Evolutionary conservation across 805 yeast genomes (phyloP), one percentile per base, ranked within the genome.

Genomic region (Cyberlindnera lachancei): DNA sequence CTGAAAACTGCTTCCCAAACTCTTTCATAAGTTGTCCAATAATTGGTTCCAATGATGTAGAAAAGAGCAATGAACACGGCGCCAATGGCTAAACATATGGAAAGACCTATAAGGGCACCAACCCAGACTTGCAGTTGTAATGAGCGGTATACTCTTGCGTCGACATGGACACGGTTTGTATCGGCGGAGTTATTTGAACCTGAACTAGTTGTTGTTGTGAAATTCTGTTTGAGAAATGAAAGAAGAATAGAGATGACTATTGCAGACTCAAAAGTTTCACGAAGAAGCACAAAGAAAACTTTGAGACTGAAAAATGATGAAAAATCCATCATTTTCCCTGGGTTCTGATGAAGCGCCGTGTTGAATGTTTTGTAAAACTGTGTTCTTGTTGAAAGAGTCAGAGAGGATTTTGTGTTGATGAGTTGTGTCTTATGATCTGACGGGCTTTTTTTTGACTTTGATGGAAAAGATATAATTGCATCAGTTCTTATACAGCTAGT

Each of bases 241-340:
- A 90, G 68, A 39, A 90, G 68, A 28, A 90, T 96, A 4, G 97
- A 86, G 38, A 92, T 82, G 41, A 90, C 85, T 42, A 90, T 74
- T 27, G 90, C 78, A 11, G 96, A 96, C 63, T 90, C 98, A 44
- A 90, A 68, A 16, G 94, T 68, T 63, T 90, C 98, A 67, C 98
- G 79, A 57, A 90, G 78, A 34, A 87, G 87, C 43, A 88, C 78
- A 61, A 87, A 85, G 64, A 86, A 87, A 37, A 87, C 79, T 24
- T 65, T 64, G 39, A 64, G 63, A 41, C 62, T 62, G 52, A 64
- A 69, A 11, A 30, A 20, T 9, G 33, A 18, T 21, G 15, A 18
- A 15, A n/a, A 15, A 13, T 17, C 23, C 14, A 27, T 14, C 23
- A 13, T 8, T 15, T 11, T n/a, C n/a, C n/a, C 18, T 25, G 3